Percentiles rank a stretch among this genome's conserved stretches.
phyloP scores from a whole-genome alignment of 768 basidiomycete species.

The Tremella fuciformis region DNA sequence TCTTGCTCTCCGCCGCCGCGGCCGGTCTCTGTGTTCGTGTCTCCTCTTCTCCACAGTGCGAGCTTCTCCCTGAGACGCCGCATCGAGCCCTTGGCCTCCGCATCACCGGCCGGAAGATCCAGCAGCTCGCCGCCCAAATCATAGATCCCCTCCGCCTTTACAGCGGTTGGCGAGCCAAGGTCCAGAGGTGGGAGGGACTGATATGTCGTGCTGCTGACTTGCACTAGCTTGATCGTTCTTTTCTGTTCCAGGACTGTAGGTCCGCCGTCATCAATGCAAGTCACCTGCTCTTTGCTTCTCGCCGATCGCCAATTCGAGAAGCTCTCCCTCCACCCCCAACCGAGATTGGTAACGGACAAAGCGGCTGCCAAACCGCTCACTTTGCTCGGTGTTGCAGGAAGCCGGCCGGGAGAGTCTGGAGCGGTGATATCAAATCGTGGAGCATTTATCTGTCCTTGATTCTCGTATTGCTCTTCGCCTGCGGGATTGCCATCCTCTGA shows the following conservation, averaged over 20 bases:
- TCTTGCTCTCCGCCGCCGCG: slow-evolving; percentile 7
- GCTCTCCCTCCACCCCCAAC: slow-evolving; percentile 26
- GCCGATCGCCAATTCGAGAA: slow-evolving; percentile 25
- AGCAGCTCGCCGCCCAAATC: too few relatives aligned
- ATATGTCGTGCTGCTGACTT: neutral
- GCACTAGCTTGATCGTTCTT: slow-evolving; percentile 24
- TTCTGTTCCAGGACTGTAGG: slow-evolving; percentile 7
- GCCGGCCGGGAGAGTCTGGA: too few relatives aligned
- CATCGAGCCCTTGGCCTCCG: slow-evolving; percentile 14
- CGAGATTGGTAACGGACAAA: neutral
- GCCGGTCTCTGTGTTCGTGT: neutral
- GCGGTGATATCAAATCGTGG: neutral
- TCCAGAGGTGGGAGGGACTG: slow-evolving; percentile 8
- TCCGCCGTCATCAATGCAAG: too few relatives aligned
- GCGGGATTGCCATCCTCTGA: slow-evolving; percentile 7
- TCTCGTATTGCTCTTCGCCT: slow-evolving; percentile 6
- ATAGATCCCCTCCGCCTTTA: too few relatives aligned
- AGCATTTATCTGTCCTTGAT: slow-evolving; percentile 1
- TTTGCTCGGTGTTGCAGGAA: neutral
- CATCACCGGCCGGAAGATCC: neutral
- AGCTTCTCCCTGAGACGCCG: slow-evolving; percentile 22
- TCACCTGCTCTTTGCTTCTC: slow-evolving; percentile 12
- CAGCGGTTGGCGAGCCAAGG: too few relatives aligned
- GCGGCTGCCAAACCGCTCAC: neutral
- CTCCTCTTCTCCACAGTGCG: neutral